Base-by-base conservation (phyloP, 768 basidiomycete genomes). In the Phylloporus rhodoxanthus region DNA sequence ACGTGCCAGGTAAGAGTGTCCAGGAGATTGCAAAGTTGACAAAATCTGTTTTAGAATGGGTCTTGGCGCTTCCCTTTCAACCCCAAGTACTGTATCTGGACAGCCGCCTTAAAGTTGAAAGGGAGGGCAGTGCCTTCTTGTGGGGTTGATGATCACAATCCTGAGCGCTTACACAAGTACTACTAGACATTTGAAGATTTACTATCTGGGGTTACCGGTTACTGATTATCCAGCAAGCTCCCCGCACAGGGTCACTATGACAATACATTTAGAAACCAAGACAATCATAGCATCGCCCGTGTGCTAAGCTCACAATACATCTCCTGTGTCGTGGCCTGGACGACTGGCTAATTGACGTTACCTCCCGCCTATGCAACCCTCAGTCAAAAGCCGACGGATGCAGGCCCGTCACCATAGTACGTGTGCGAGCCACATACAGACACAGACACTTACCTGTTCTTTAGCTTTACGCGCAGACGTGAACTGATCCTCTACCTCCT, bases 371-470 rank as follows among this genome's bases (percentile, higher is more conserved):
- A 17, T 5, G n/a, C 3, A 28, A 19, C 14, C 19, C 21, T 48
- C 21, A 48, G 47, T n/a, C 19, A 7, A 9, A 29, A 13, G 10
- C 8, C 8, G 19, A 26, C 36, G 26, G 11, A n/a, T n/a, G 20
- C 38, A 47, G 11, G 17, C 28, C 23, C 21, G 21, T 15, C 20
- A 21, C 37, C 38, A 23, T 20, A 17, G 10, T n/a, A 19, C 5
- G 25, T 5, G n/a, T 13, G 26, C 41, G 26, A 17, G 30, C 14
- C 25, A 19, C 15, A 25, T 3, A 34, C 19, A 32, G 7, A 13
- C 25, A 21, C 33, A 21, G 3, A 15, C 13, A 33, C 45, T 17
- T 37, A 50, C 62, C 50, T 47, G 52, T 29, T 55, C 50, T 13
- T 44, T 55, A 15, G 36, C 34, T 5, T 44, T 52, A 23, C 52